Evolutionary conservation across 2,329 filamentous ascomycete species (phyloP).

Genomic region (Thielaviopsis musarum): DNA sequence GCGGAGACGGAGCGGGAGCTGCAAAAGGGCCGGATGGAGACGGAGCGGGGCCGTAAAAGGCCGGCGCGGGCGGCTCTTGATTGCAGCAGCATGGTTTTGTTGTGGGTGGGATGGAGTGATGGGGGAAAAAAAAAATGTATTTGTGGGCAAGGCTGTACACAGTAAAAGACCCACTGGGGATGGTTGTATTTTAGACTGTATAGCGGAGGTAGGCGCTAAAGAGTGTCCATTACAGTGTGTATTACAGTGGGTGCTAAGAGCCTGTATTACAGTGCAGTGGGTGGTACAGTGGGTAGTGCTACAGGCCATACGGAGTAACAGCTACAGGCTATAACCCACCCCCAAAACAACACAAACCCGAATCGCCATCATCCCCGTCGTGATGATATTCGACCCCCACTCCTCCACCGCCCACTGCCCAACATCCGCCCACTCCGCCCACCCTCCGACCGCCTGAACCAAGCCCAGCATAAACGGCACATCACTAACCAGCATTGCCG

Average conservation of each 20-base stretch:
- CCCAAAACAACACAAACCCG: constrained; percentile 8
- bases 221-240: too few relatives aligned
- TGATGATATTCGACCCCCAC: constrained; percentile 2
- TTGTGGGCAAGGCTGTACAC: not conserved
- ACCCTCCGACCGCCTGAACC: constrained; percentile 8
- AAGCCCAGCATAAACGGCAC: constrained; percentile 4
- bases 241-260: too few relatives aligned
- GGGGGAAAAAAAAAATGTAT: not conserved
- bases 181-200: too few relatives aligned
- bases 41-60: not conserved
- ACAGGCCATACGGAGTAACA: too few relatives aligned
- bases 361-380: constrained; percentile 3
- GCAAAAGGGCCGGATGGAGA: not conserved
- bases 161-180: too few relatives aligned
- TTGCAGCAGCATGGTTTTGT: not conserved
- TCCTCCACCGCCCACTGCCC: constrained; percentile 4
- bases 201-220: not conserved
- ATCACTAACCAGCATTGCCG: constrained; percentile 8
- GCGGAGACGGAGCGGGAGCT: not conserved
- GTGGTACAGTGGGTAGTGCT: too few relatives aligned
- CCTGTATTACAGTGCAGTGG: too few relatives aligned
- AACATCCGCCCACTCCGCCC: constrained; percentile 1
- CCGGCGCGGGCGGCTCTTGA: not conserved
- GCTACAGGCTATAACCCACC: not conserved
- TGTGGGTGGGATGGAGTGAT: not conserved